phyloP scores from a whole-genome alignment of 2,329 filamentous ascomycete species.

The Diaporthe eres region DNA sequence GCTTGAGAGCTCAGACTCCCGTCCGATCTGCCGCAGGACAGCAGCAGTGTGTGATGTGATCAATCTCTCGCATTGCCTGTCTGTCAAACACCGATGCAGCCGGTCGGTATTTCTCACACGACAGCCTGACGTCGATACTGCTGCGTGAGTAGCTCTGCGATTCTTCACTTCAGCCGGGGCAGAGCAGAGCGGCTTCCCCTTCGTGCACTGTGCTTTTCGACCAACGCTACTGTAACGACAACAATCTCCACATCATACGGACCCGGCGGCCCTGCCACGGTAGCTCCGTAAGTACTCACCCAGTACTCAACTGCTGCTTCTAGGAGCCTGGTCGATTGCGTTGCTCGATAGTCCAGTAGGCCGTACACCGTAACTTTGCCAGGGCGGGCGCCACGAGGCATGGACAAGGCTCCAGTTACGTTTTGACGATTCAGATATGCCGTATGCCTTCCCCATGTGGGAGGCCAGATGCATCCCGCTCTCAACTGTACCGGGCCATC shows the following conservation, averaged over 20 bases:
- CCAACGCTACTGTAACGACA: conserved; percentile 33
- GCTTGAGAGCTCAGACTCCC: conserved; percentile 35
- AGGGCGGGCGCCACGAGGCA: conserved; percentile 18
- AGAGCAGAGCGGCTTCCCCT: neutral
- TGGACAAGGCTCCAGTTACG: conserved; percentile 9
- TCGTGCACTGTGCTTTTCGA: conserved; percentile 32
- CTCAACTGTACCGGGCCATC: neutral
- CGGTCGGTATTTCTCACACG: conserved; percentile 1
- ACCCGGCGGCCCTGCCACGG: conserved; percentile 35
- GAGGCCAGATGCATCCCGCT: conserved; percentile 4
- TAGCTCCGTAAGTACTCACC: conserved; percentile 34
- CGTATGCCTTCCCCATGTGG: neutral
- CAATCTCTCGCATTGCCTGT: conserved; percentile 26
- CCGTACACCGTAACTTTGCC: conserved; percentile 32
- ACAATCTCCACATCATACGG: conserved; percentile 35
- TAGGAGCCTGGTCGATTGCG: conserved; percentile 1
- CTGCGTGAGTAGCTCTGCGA: neutral
- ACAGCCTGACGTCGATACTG: conserved; percentile 4
- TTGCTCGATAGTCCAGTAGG: neutral
- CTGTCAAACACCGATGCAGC: conserved; percentile 28
- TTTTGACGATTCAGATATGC: conserved; percentile 28
- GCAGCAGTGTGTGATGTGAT: conserved; percentile 15
- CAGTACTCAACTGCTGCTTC: conserved; percentile 24
- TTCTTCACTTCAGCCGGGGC: neutral
- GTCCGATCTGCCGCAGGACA: conserved; percentile 30